A percentile compares a stretch with the other conserved stretches of the same genome.
phyloP scores from a whole-genome alignment of 2,329 filamentous ascomycete genomes.

The Colletotrichum chrysophilum region DNA sequence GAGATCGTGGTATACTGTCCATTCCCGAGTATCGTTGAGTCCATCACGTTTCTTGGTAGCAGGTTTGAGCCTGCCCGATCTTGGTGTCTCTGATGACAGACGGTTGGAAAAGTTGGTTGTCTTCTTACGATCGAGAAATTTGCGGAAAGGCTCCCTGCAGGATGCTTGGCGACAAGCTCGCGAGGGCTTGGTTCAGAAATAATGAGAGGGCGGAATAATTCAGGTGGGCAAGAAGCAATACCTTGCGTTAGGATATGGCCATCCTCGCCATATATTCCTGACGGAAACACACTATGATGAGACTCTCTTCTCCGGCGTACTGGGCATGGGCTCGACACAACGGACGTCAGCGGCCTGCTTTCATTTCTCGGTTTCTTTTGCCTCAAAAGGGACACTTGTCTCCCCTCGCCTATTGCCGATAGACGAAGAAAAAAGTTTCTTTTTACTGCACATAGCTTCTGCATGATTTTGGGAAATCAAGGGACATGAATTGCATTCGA shows the following conservation, averaged over 20 bases:
- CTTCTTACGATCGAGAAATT: background rate
- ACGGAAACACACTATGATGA: background rate
- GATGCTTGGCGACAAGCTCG: background rate
- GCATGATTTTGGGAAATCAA: constrained; percentile 11
- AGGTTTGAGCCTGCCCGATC: background rate
- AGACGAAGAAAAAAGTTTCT: constrained; percentile 24
- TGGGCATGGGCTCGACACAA: background rate
- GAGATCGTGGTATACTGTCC: background rate
- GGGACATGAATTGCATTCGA: constrained; percentile 20
- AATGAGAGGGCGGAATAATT: background rate
- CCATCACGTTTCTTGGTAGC: constrained; percentile 5
- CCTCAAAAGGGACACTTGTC: background rate
- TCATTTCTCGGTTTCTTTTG: background rate
- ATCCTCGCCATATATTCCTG: background rate
- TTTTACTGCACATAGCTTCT: constrained; percentile 16
- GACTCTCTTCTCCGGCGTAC: constrained; percentile 8
- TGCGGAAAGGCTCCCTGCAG: background rate
- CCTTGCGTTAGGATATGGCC: background rate
- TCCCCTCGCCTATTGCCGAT: background rate
- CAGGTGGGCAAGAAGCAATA: background rate
- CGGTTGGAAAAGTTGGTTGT: constrained; percentile 20
- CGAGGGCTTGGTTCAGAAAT: background rate
- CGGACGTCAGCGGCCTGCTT: background rate
- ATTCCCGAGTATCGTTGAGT: background rate
- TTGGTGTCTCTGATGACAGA: background rate